Conservation (phyloP, 441 rosid species). For the Codiaeum variegatum region DNA sequence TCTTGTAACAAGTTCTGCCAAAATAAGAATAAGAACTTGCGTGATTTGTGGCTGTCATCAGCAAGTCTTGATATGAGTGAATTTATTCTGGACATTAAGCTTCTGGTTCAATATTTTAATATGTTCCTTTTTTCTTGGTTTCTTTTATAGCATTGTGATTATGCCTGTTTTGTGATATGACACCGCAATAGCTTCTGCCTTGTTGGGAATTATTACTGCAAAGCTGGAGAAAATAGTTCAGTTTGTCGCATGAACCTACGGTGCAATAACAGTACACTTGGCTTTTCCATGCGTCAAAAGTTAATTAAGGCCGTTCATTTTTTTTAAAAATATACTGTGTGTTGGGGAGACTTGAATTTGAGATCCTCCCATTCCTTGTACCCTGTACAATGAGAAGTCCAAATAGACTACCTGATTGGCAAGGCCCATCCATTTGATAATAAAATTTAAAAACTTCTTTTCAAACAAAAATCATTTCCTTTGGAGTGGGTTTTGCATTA, state of each 20-base stretch:
- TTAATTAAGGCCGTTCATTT: no score
- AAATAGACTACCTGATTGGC: no score
- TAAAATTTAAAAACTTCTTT: no score
- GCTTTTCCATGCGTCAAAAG: no score
- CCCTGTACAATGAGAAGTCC: no score
- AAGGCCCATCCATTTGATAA: no score
- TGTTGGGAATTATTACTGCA: not conserved
- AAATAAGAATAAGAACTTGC: slow-evolving; percentile 8
- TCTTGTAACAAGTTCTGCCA: not conserved
- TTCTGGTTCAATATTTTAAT: not conserved
- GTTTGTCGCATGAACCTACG: not conserved
- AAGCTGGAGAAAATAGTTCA: not conserved
- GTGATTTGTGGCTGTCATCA: not conserved
- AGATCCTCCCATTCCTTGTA: no score
- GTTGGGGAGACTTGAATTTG: no score
- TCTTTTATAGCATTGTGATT: not conserved
- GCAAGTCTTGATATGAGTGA: not conserved
- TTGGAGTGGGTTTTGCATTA: not conserved
- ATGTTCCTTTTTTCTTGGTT: not conserved
- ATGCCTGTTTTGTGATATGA: no score
- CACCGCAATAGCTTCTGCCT: no score
- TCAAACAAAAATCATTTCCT: no score
- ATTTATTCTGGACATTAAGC: not conserved
- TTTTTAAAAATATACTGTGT: no score
- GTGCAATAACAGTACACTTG: not conserved